Conservation (phyloP, 2,329 filamentous ascomycete species). For the Aspergillus flavus region DNA sequence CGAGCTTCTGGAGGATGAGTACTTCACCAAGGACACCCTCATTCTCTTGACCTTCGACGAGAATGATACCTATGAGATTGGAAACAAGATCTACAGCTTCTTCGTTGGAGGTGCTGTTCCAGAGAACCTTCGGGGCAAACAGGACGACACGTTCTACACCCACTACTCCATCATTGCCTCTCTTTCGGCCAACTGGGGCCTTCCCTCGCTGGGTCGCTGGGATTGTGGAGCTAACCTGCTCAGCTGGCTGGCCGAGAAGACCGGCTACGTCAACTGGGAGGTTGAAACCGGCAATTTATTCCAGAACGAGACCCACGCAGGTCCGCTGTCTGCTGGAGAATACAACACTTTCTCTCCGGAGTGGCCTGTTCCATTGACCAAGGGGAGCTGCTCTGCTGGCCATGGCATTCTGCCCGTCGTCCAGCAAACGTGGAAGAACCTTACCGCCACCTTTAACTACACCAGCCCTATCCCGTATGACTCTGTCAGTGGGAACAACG, state of each 20-base stretch:
- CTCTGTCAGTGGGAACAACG: slow-evolving; percentile 19
- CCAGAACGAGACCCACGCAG: slow-evolving; percentile 60
- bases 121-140: slow-evolving; percentile 63
- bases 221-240: slow-evolving; percentile 74
- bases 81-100: slow-evolving; percentile 71
- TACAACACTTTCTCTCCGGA: slow-evolving; percentile 27
- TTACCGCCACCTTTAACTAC: slow-evolving; percentile 37
- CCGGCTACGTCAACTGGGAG: slow-evolving; percentile 55
- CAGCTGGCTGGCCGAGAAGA: slow-evolving; percentile 60
- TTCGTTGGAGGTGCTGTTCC: slow-evolving; percentile 77
- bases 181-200: slow-evolving; percentile 70
- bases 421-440: slow-evolving; percentile 32
- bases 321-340: slow-evolving; percentile 36
- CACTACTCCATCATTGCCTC: slow-evolving; percentile 73
- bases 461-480: slow-evolving; percentile 35
- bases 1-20: slow-evolving; percentile 67
- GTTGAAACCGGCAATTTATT: slow-evolving; percentile 48
- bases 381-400: slow-evolving; percentile 38
- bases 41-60: slow-evolving; percentile 86
- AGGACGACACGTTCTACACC: slow-evolving; percentile 70
- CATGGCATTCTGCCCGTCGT: slow-evolving; percentile 36
- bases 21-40: slow-evolving; percentile 76
- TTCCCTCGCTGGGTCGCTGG: slow-evolving; percentile 70
- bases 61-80: slow-evolving; percentile 67
- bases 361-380: slow-evolving; percentile 38